These are phyloP conservation scores for Trametes villosa DNA, from an alignment of 768 basidiomycete genomes.

Conservation along the genomic window DNA sequence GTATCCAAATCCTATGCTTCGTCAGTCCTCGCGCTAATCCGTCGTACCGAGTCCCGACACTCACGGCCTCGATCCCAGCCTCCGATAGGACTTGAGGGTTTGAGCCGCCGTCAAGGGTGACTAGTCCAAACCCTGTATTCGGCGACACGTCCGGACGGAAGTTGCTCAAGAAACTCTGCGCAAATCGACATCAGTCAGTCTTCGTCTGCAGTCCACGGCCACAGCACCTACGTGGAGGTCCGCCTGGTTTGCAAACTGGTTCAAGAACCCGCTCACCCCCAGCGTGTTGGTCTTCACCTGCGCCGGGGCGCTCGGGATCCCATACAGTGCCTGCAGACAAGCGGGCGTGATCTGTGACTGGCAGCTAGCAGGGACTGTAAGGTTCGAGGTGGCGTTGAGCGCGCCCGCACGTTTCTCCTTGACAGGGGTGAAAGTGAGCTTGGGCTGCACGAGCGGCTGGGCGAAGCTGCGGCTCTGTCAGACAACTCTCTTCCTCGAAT, in stretches of 20 bases:
- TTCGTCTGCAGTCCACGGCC: too few relatives aligned
- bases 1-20: slow-evolving; percentile 37
- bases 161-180: slow-evolving; percentile 30
- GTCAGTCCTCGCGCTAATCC: not conserved
- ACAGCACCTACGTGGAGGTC: slow-evolving; percentile 31
- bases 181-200: not conserved
- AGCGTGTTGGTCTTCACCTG: slow-evolving; percentile 31
- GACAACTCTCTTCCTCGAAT: not conserved
- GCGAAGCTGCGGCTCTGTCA: slow-evolving; percentile 43
- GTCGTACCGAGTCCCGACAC: not conserved
- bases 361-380: slow-evolving; percentile 32
- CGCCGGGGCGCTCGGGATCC: slow-evolving; percentile 38
- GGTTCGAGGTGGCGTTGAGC: slow-evolving; percentile 31
- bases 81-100: slow-evolving; percentile 30
- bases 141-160: slow-evolving; percentile 31
- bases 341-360: slow-evolving; percentile 31
- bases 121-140: slow-evolving; percentile 28
- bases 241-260: slow-evolving; percentile 35
- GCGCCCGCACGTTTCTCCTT: not conserved
- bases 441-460: slow-evolving; percentile 19
- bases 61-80: slow-evolving; percentile 36
- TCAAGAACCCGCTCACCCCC: slow-evolving; percentile 38
- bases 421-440: slow-evolving; percentile 32
- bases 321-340: slow-evolving; percentile 40
- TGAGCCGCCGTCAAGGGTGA: slow-evolving; percentile 34